These are phyloP conservation scores for Leccinum insolens DNA, from an alignment of 1,284 basidiomycete genomes.

Conservation along the genomic window DNA sequence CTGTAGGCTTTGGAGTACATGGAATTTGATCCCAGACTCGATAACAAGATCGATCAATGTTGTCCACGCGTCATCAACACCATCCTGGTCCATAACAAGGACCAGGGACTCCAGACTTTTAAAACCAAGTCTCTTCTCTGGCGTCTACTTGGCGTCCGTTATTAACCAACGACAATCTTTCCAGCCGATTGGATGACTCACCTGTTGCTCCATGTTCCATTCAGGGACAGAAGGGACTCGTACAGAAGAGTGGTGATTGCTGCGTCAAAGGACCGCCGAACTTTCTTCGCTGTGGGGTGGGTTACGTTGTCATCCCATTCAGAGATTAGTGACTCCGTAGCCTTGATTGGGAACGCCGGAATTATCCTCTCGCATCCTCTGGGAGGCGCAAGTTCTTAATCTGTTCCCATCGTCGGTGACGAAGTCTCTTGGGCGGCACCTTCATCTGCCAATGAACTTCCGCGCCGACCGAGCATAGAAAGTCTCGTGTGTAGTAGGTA, in stretches of 20 bases:
- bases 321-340: constrained; percentile 51
- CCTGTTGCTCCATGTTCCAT: constrained; percentile 61
- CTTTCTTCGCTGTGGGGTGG: constrained; percentile 58
- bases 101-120: constrained; percentile 66
- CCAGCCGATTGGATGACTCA: constrained; percentile 65
- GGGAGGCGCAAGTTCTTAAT: constrained; percentile 37
- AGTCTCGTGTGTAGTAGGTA: constrained; percentile 70
- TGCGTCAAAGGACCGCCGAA: constrained; percentile 67
- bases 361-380: constrained; percentile 61
- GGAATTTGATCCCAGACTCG: constrained; percentile 68
- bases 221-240: constrained; percentile 65
- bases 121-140: constrained; percentile 66
- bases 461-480: constrained; percentile 41
- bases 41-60: constrained; percentile 63
- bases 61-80: constrained; percentile 45
- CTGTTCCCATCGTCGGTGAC: constrained; percentile 11
- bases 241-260: constrained; percentile 67
- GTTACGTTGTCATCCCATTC: constrained; percentile 52
- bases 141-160: constrained; percentile 53
- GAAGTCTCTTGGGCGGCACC: constrained; percentile 6
- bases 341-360: constrained; percentile 63
- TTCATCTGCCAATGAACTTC: neutral
- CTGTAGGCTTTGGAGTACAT: constrained; percentile 46
- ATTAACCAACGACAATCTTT: constrained; percentile 51
- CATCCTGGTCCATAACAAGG: constrained; percentile 28